Evolutionary conservation across 208 protist genomes (phyloP).

Genomic region (Leishmania amazonensis): DNA sequence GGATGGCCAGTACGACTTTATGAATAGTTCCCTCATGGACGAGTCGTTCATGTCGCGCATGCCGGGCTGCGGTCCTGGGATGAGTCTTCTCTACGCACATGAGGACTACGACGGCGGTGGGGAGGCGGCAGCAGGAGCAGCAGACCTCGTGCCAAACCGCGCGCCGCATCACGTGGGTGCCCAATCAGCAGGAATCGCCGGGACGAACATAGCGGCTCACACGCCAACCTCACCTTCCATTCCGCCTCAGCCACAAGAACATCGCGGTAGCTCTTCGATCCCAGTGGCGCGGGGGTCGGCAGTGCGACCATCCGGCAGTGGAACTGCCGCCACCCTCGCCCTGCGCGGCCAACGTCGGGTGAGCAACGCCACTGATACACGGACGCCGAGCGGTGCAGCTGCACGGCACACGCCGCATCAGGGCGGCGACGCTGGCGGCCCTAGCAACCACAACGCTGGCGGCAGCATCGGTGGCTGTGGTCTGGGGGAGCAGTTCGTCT

Average conservation of each 20-base stretch:
- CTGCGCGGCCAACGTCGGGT: neutral
- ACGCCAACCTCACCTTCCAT: neutral
- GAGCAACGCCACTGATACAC: slow-evolving; percentile 1
- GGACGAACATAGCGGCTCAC: neutral
- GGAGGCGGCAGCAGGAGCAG: neutral
- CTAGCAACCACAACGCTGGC: slow-evolving; percentile 3
- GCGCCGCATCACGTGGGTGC: neutral
- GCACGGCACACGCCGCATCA: neutral
- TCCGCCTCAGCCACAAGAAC: neutral
- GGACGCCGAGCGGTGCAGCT: neutral
- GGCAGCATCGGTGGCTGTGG: neutral
- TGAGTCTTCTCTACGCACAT: slow-evolving; percentile 5
- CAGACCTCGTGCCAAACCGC: neutral
- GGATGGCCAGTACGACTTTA: slow-evolving; percentile 28
- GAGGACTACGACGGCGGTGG: slow-evolving; percentile 7
- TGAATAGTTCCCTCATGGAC: slow-evolving; percentile 27
- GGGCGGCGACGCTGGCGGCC: neutral
- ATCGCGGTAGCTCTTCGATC: neutral
- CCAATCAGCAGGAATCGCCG: neutral
- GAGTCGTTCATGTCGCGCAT: neutral
- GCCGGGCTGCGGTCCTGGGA: neutral
- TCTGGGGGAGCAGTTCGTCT: slow-evolving; percentile 2
- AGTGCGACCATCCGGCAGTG: slow-evolving; percentile 3
- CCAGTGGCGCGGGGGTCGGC: neutral
- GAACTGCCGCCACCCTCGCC: neutral